These are phyloP conservation scores for Sicyos edulis DNA, from an alignment of 306 rosid species.

Conservation along the genomic window DNA sequence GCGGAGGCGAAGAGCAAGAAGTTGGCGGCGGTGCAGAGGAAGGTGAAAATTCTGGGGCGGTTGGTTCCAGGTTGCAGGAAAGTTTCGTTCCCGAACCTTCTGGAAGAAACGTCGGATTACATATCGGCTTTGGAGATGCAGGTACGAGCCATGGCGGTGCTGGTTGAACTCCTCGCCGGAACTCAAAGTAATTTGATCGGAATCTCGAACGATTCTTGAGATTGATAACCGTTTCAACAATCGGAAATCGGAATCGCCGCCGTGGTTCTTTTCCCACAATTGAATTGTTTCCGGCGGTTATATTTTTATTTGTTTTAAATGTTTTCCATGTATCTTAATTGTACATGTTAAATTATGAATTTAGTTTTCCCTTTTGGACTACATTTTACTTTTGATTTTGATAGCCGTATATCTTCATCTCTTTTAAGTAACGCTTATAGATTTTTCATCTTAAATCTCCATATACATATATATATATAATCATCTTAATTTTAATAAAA, in stretches of 20 bases:
- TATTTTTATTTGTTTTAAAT: conserved; percentile 8
- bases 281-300: neutral
- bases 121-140: conserved; percentile 91
- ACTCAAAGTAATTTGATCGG: neutral
- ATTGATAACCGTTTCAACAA: neutral
- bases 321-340: conserved; percentile 4
- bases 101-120: conserved; percentile 80
- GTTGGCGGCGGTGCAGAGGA: conserved; percentile 50
- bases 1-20: conserved; percentile 20
- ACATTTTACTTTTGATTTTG: neutral
- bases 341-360: conserved; percentile 1
- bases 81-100: conserved; percentile 63
- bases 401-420: neutral
- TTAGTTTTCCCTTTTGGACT: neutral
- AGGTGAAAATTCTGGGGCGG: conserved; percentile 54
- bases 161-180: conserved; percentile 47
- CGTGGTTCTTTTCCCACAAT: neutral
- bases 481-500: neutral
- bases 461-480: too few relatives aligned
- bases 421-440: neutral
- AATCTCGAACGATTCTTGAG: conserved; percentile 2
- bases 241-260: conserved; percentile 1
- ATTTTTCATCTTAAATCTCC: neutral
- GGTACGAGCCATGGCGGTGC: conserved; percentile 67
- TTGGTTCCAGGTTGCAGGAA: conserved; percentile 90